Evolutionary conservation across 1,284 basidiomycete genomes (phyloP).

Genomic region (Exsudoporus floridanus): DNA sequence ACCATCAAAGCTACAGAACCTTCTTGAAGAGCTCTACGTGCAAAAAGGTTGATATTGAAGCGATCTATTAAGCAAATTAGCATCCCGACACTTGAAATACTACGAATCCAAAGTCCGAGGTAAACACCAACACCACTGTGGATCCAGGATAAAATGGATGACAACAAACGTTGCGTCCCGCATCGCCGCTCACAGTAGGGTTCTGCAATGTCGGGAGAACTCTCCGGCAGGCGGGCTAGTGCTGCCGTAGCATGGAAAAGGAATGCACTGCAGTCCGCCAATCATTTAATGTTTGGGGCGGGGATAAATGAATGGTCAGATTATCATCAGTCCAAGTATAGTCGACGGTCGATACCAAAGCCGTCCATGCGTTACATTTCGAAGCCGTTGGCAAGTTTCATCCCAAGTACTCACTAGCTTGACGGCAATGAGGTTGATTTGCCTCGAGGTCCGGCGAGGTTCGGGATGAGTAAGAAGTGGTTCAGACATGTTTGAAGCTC

Average conservation of each 20-base stretch:
- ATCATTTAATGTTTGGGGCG: neutral
- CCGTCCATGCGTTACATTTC: neutral
- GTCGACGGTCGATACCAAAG: neutral
- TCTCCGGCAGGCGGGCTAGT: neutral
- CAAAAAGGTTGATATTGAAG: neutral
- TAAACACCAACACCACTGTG: neutral
- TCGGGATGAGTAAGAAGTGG: no score
- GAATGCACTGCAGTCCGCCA: neutral
- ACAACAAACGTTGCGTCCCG: no score
- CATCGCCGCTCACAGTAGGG: neutral
- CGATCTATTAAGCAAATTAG: neutral
- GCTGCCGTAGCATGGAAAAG: neutral
- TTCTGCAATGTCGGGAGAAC: neutral
- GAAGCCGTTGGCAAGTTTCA: no score
- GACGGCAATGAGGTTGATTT: neutral
- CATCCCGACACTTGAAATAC: neutral
- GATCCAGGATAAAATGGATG: neutral
- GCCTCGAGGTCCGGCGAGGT: neutral
- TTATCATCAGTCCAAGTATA: neutral
- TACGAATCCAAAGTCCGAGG: neutral
- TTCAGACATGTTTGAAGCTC: conserved; percentile 4
- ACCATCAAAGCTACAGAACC: no score
- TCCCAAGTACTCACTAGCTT: neutral
- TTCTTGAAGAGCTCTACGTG: neutral
- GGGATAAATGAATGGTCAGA: neutral